A percentile compares a stretch with the other conserved stretches of the same genome.
These are phyloP conservation scores for Aspergillus sp. DNA, from an alignment of 2,329 filamentous ascomycete genomes.

Conservation along the genomic window DNA sequence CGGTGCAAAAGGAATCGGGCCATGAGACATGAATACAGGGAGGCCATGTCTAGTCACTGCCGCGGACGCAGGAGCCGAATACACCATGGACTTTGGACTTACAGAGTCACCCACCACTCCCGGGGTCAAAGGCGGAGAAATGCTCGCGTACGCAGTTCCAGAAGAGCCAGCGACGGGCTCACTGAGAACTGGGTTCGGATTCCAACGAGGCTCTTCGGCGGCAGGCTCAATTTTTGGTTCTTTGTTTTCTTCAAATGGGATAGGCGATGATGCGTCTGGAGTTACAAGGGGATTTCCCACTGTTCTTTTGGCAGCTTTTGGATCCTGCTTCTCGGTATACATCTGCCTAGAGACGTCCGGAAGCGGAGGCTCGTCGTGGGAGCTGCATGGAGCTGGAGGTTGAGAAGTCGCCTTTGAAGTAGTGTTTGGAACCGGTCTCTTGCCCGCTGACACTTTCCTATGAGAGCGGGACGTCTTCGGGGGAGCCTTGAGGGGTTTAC, in stretches of 20 bases:
- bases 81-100: conserved; percentile 23
- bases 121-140: conserved; percentile 29
- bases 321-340: not conserved
- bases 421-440: not conserved
- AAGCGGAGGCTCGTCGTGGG: conserved; percentile 1
- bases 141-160: conserved; percentile 1
- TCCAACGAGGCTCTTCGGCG: conserved; percentile 4
- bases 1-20: conserved; percentile 44
- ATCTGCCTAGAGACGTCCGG: not conserved
- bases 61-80: conserved; percentile 31
- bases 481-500: conserved; percentile 21
- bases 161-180: conserved; percentile 1
- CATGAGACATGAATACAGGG: conserved; percentile 50
- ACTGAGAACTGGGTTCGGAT: not conserved
- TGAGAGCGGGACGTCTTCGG: conserved; percentile 26
- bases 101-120: conserved; percentile 9
- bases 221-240: not conserved
- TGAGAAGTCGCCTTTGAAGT: conserved; percentile 9
- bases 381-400: conserved; percentile 1
- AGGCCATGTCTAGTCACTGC: conserved; percentile 43
- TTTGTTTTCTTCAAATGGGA: not conserved
- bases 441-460: conserved; percentile 31
- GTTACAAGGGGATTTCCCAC: not conserved
- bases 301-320: not conserved
- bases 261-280: conserved; percentile 9